Conservation (phyloP, 495 filamentous ascomycete genomes). For the Lophiostoma macrostomum region DNA sequence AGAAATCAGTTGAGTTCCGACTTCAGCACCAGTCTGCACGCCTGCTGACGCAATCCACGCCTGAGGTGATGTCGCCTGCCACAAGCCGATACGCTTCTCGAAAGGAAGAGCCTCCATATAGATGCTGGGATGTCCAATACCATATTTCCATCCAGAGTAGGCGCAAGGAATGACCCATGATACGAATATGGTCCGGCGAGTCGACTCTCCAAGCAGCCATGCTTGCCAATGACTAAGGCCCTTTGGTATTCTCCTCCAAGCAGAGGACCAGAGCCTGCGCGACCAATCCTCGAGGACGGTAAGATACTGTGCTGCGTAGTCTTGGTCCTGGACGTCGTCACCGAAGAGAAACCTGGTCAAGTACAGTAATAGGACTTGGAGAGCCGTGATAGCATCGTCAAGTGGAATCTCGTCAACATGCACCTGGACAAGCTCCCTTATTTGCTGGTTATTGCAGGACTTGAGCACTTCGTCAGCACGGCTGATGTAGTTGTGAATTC, state of each 20-base stretch:
- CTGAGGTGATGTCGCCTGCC: not conserved
- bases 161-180: not conserved
- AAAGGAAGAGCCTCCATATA: not conserved
- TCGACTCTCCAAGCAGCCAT: constrained; percentile 3
- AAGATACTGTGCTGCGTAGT: not conserved
- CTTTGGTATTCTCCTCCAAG: constrained; percentile 1
- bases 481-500: not conserved
- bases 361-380: not conserved
- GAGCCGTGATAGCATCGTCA: not conserved
- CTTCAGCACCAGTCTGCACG: not conserved
- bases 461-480: not conserved
- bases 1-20: not conserved
- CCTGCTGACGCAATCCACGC: not conserved
- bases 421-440: not conserved
- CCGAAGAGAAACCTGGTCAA: not conserved
- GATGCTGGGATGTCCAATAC: not conserved
- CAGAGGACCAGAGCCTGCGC: not conserved
- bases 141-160: constrained; percentile 1
- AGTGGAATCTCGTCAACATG: not conserved
- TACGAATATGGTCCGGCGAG: not conserved
- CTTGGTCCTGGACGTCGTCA: not conserved
- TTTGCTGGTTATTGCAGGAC: not conserved
- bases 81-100: not conserved
- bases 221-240: constrained; percentile 4
- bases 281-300: not conserved